Evolutionary conservation across 164 flowering plant species (phyloP).

Genomic region (Aristolochia californica): DNA sequence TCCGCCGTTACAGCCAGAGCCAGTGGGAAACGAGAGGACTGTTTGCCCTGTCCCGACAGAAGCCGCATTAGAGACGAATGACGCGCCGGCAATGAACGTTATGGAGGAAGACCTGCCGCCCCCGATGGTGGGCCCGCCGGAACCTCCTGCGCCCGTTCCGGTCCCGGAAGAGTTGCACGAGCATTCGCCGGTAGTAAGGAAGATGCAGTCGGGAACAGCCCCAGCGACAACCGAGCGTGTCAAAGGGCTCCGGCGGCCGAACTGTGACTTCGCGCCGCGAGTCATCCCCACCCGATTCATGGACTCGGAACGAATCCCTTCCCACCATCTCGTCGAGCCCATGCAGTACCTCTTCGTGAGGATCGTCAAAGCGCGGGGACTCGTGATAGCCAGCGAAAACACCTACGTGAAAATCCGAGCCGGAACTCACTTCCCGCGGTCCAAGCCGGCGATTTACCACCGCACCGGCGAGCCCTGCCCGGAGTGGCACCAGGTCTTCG

Average conservation of each 20-base stretch:
- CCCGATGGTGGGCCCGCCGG: background rate
- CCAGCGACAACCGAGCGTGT: constrained; percentile 18
- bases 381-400: constrained; percentile 27
- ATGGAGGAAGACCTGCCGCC: constrained; percentile 23
- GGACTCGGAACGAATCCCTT: constrained; percentile 29
- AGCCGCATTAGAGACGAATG: constrained; percentile 17
- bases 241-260: constrained; percentile 25
- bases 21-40: background rate
- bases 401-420: constrained; percentile 53
- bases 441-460: constrained; percentile 38
- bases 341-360: constrained; percentile 73
- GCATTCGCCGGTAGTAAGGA: constrained; percentile 34
- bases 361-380: constrained; percentile 69
- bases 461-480: constrained; percentile 44
- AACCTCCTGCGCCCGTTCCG: background rate
- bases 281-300: constrained; percentile 26
- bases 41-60: constrained; percentile 19
- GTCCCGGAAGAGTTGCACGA: constrained; percentile 4
- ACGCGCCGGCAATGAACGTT: constrained; percentile 29
- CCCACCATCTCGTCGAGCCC: constrained; percentile 75
- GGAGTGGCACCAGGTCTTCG: constrained; percentile 89
- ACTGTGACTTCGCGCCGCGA: constrained; percentile 47
- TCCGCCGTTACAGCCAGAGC: background rate
- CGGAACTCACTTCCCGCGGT: constrained; percentile 27
- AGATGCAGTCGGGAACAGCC: constrained; percentile 30